phyloP scores from a whole-genome alignment of 192 early-diverging fungal species.

The Mortierella antarctica region DNA sequence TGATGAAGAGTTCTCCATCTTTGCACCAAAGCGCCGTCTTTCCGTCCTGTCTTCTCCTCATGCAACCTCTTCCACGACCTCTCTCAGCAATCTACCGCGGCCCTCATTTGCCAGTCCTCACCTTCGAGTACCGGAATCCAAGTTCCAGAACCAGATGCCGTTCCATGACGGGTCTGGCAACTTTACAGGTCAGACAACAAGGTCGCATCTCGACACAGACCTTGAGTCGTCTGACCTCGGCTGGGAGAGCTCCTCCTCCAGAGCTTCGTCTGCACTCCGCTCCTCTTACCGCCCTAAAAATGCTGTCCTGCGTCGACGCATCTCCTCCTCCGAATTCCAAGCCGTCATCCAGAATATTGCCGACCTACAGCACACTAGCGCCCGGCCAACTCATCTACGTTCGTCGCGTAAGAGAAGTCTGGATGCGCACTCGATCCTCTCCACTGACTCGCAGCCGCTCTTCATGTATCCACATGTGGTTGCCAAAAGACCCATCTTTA shows the following conservation, averaged over 20 bases:
- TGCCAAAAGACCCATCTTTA: conserved; percentile 31
- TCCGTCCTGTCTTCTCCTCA: conserved; percentile 1
- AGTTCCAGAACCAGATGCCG: conserved; percentile 47
- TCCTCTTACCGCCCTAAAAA: neutral
- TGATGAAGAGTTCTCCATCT: conserved; percentile 25
- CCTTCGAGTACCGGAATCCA: neutral
- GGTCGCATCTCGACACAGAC: conserved; percentile 15
- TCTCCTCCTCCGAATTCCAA: conserved; percentile 37
- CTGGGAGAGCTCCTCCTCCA: conserved; percentile 27
- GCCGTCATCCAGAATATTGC: conserved; percentile 46
- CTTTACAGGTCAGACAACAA: conserved; percentile 7
- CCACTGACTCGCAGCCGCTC: conserved; percentile 4
- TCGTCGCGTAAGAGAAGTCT: conserved; percentile 6
- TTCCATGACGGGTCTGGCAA: conserved; percentile 50
- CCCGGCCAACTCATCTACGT: neutral
- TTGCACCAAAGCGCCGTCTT: neutral
- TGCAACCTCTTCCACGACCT: conserved; percentile 9
- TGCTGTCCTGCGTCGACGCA: conserved; percentile 1
- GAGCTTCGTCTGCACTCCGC: conserved; percentile 18
- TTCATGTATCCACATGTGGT: conserved; percentile 27
- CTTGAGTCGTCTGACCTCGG: conserved; percentile 13
- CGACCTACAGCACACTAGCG: conserved; percentile 16
- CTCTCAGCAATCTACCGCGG: conserved; percentile 25
- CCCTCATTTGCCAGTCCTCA: conserved; percentile 35
- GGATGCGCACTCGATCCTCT: neutral